These are phyloP conservation scores for Cercospora zeina DNA, from an alignment of 2,329 filamentous ascomycete species.

Conservation along the genomic window DNA sequence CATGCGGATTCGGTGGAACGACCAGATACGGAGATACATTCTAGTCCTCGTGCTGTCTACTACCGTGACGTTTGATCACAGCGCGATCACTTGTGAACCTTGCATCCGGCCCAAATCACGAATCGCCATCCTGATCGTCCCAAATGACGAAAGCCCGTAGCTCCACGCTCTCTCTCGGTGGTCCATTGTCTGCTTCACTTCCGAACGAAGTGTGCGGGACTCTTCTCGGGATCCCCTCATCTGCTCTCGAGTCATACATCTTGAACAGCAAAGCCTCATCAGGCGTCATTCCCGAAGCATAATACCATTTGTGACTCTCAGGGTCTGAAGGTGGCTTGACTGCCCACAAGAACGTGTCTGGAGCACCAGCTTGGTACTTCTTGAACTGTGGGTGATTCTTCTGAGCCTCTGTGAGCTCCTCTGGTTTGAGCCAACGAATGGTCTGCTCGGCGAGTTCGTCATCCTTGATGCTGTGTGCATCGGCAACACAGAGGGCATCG, in stretches of 20 bases:
- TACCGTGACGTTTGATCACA: not conserved
- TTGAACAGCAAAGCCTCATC: constrained; percentile 61
- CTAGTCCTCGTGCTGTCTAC: not conserved
- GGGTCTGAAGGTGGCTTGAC: constrained; percentile 4
- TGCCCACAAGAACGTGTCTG: constrained; percentile 16
- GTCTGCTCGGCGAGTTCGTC: constrained; percentile 20
- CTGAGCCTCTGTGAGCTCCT: constrained; percentile 14
- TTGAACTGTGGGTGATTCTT: constrained; percentile 4
- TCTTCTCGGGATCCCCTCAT: constrained; percentile 54
- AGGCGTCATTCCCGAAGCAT: constrained; percentile 17
- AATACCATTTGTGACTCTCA: constrained; percentile 22
- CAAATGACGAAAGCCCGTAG: constrained; percentile 56
- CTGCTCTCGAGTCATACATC: constrained; percentile 59
- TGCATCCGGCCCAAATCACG: not conserved
- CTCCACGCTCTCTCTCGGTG: constrained; percentile 58
- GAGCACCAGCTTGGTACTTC: constrained; percentile 18
- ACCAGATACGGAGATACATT: not conserved
- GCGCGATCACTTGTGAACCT: not conserved
- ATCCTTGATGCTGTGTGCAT: constrained; percentile 17
- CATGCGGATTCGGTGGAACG: not conserved
- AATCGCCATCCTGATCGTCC: constrained; percentile 24
- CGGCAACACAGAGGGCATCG: constrained; percentile 19
- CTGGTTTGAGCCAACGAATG: constrained; percentile 15
- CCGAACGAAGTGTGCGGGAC: constrained; percentile 60
- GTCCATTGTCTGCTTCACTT: constrained; percentile 48